Evolutionary conservation across 1,139 yeast species (phyloP).

Genomic region (Meyerozyma athensensis): DNA sequence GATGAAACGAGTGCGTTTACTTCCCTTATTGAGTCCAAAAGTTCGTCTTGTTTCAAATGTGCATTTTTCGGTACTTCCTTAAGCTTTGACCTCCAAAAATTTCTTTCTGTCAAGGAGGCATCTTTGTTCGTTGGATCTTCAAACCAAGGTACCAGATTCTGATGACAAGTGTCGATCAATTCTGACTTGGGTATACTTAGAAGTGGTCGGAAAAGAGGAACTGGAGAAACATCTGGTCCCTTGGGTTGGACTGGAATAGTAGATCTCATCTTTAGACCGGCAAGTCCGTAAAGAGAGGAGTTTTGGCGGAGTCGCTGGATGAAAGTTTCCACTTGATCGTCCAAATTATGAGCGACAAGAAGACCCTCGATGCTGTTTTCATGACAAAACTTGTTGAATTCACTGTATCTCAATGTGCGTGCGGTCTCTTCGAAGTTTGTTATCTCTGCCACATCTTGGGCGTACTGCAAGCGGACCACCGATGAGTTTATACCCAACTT

Average conservation of each 20-base stretch:
- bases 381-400: constrained; percentile 34
- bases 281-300: constrained; percentile 58
- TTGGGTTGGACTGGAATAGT: constrained; percentile 23
- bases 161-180: constrained; percentile 43
- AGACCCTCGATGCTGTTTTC: constrained; percentile 26
- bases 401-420: constrained; percentile 46
- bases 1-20: constrained; percentile 7
- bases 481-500: constrained; percentile 40
- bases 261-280: constrained; percentile 28
- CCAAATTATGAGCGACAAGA: constrained; percentile 61
- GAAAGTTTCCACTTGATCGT: constrained; percentile 73
- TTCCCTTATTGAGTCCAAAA: constrained; percentile 4
- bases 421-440: constrained; percentile 55
- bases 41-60: background rate
- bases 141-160: constrained; percentile 48
- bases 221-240: constrained; percentile 13
- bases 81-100: constrained; percentile 37
- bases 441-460: constrained; percentile 18
- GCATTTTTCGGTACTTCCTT: constrained; percentile 19
- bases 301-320: constrained; percentile 49
- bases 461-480: constrained; percentile 33
- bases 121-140: constrained; percentile 67
- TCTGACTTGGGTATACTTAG: constrained; percentile 40
- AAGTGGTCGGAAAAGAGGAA: constrained; percentile 49
- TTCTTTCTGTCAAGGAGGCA: constrained; percentile 49